phyloP scores from a whole-genome alignment of 805 yeast species.

The Diddensiella caesifluorescens region DNA sequence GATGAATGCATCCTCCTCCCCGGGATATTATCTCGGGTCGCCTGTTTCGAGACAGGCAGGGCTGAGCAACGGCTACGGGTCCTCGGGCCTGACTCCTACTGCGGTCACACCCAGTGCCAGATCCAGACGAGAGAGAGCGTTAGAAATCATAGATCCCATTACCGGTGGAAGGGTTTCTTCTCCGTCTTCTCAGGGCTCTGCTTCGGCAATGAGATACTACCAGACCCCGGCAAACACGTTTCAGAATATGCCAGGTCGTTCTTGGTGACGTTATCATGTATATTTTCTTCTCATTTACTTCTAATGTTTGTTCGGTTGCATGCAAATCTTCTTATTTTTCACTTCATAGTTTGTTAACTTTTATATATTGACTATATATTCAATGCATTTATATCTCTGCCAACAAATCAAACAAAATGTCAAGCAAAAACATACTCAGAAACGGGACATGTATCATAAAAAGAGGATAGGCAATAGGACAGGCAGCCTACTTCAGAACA shows the following conservation, averaged over 20 bases:
- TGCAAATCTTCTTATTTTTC: too few species aligned
- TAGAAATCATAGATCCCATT: slow-evolving; percentile 49
- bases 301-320: too few species aligned
- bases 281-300: too few species aligned
- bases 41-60: slow-evolving; percentile 9
- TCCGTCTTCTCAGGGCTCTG: slow-evolving; percentile 30
- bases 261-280: not conserved
- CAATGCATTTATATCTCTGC: too few species aligned
- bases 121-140: slow-evolving; percentile 21
- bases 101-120: not conserved
- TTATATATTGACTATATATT: too few species aligned
- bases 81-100: not conserved
- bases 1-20: not conserved
- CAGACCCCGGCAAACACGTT: not conserved
- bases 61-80: not conserved
- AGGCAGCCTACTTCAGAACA: slow-evolving; percentile 22
- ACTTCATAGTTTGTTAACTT: too few species aligned
- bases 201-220: too few species aligned
- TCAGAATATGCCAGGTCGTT: too few species aligned
- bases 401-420: too few species aligned
- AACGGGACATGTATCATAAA: too few species aligned
- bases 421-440: too few species aligned
- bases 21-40: slow-evolving; percentile 11
- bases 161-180: slow-evolving; percentile 44
- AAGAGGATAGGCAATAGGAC: not conserved